These are phyloP conservation scores for Metschnikowia reukaufii DNA, from an alignment of 805 yeast species.

Conservation along the genomic window DNA sequence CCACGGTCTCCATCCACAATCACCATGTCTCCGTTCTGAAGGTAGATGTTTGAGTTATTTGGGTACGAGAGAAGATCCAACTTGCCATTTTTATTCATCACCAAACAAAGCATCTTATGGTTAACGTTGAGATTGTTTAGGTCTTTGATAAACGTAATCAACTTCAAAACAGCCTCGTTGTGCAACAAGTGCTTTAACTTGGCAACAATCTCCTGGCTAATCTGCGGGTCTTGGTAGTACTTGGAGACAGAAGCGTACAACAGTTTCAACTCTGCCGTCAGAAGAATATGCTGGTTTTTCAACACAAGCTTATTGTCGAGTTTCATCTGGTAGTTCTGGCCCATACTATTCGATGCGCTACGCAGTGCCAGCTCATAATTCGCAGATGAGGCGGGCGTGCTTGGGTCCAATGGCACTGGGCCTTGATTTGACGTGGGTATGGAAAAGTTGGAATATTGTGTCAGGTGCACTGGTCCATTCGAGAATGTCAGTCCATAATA, in stretches of 20 bases:
- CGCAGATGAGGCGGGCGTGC: background rate
- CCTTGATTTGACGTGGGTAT: background rate
- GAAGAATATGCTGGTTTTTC: slow-evolving; percentile 54
- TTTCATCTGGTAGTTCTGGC: slow-evolving; percentile 24
- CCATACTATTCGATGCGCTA: background rate
- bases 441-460: background rate
- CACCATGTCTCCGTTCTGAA: slow-evolving; percentile 64
- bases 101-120: slow-evolving; percentile 47
- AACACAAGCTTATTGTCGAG: slow-evolving; percentile 65
- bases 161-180: slow-evolving; percentile 29
- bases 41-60: slow-evolving; percentile 56
- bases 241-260: slow-evolving; percentile 48
- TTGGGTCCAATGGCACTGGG: background rate
- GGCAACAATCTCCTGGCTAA: slow-evolving; percentile 28
- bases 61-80: slow-evolving; percentile 71
- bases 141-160: slow-evolving; percentile 40
- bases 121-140: slow-evolving; percentile 42
- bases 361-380: background rate
- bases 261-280: slow-evolving; percentile 56
- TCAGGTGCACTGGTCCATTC: slow-evolving; percentile 1
- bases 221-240: slow-evolving; percentile 48
- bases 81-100: slow-evolving; percentile 62
- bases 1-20: slow-evolving; percentile 86
- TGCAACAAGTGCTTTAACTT: slow-evolving; percentile 29
- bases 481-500: slow-evolving; percentile 10